Evolutionary conservation across 1,284 basidiomycete species (phyloP), one percentile per base, ranked within the genome.

Genomic region (Ceraceosorus guamensis): DNA sequence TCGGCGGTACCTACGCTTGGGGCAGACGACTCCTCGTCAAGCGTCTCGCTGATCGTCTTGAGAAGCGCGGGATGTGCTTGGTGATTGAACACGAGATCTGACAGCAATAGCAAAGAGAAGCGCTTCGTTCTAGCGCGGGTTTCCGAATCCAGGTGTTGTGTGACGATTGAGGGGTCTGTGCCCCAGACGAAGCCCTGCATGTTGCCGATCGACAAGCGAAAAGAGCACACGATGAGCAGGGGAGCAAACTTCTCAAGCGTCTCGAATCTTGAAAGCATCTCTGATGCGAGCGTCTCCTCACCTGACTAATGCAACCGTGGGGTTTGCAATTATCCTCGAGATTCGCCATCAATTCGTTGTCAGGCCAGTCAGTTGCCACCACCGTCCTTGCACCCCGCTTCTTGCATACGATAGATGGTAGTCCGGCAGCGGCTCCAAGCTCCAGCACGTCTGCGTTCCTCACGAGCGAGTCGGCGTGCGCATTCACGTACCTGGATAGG

Each of bases 361-460:
- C 93, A 0, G 92, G 91, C 76, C 96, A 97, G 77, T 98, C 93
- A 0, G 93, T 95, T 31, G 91, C 78, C 0, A 93, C 82, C 3
- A 86, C 85, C 84, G 87, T 59, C 32, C 50, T 53, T 0, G 73
- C 71, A 4, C 65, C 65, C 2, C 52, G 35, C 31, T 32, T 18
- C 0, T 81, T 83, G 0, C 84, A 79, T 0, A 90, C 83, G 11
- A 96, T 80, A 2, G 87, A 85, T 0, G 93, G 93, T 14, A 97
- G 79, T 0, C 86, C 92, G 1, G 89, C 91, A 0, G 91, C 93
- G 0, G 93, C 93, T 0, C 93, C 93, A 0, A 97, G 83, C 76
- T 98, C 93, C 2, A 97, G 79, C 0, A 96, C 84, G 32, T 75
- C 78, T 54, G 78, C 79, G 13, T 70, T 77, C 6, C 64, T 53